Conservation (phyloP, 192 early-diverging fungal genomes). For the Coemansia sp. region DNA sequence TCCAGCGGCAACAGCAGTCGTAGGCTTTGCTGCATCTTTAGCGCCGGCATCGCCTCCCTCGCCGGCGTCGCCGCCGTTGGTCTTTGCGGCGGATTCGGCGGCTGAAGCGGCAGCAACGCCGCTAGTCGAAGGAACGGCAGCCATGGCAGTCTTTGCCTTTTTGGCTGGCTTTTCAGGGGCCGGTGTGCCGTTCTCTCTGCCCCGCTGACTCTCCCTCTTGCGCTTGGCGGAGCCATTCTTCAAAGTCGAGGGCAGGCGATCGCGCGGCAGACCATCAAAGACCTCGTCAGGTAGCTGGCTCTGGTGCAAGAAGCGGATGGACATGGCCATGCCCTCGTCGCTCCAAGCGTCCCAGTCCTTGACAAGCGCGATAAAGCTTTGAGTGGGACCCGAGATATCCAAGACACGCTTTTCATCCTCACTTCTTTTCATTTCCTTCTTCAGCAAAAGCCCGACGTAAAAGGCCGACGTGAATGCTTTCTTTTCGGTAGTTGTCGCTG, state of each 20-base stretch:
- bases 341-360: constrained; percentile 49
- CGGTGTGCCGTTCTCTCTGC: background rate
- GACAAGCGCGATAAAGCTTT: constrained; percentile 83
- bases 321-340: constrained; percentile 40
- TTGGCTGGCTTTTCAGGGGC: constrained; percentile 17
- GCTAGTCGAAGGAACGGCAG: constrained; percentile 46
- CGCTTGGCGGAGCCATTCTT: constrained; percentile 8
- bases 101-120: constrained; percentile 19
- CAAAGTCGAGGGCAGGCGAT: constrained; percentile 14
- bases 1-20: background rate
- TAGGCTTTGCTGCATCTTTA: background rate
- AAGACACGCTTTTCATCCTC: constrained; percentile 62
- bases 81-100: background rate
- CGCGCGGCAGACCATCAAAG: constrained; percentile 40
- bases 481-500: constrained; percentile 2
- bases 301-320: constrained; percentile 41
- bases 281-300: constrained; percentile 50
- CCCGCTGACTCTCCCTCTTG: background rate
- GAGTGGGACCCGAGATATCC: constrained; percentile 80
- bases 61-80: background rate
- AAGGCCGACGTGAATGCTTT: constrained; percentile 79
- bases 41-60: background rate
- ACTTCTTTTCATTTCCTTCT: constrained; percentile 55
- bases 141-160: constrained; percentile 23
- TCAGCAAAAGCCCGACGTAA: constrained; percentile 85